These are phyloP conservation scores for Blastosporella zonata DNA, from an alignment of 1,284 basidiomycete species.

Conservation along the genomic window DNA sequence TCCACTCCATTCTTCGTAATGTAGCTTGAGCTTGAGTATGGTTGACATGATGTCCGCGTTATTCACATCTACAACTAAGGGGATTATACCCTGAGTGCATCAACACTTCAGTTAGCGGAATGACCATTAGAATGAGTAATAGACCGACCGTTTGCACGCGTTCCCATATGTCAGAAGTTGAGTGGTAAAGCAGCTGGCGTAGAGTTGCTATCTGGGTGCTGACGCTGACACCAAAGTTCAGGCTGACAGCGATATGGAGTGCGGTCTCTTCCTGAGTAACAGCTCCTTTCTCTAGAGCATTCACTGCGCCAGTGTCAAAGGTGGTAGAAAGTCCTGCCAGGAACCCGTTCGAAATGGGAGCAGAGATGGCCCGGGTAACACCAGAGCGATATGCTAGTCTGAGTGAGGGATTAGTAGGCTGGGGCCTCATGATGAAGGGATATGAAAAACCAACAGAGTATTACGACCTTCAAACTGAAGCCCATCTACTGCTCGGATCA, in stretches of 20 bases:
- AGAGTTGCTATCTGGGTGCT: conserved; percentile 66
- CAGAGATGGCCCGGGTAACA: conserved; percentile 63
- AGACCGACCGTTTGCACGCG: conserved; percentile 38
- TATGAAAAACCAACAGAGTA: conserved; percentile 45
- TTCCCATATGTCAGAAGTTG: conserved; percentile 28
- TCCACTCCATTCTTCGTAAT: conserved; percentile 48
- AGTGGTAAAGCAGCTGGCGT: conserved; percentile 30
- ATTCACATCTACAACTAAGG: conserved; percentile 57
- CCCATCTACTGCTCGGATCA: conserved; percentile 65
- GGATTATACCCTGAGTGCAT: conserved; percentile 34
- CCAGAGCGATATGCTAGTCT: conserved; percentile 67
- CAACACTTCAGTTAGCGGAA: neutral
- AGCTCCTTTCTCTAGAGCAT: conserved; percentile 67
- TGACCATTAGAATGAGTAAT: neutral
- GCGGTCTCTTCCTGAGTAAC: conserved; percentile 70
- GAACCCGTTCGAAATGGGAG: conserved; percentile 54
- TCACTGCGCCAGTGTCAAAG: conserved; percentile 63
- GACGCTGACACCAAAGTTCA: conserved; percentile 41
- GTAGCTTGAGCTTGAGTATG: conserved; percentile 61
- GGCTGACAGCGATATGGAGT: conserved; percentile 65
- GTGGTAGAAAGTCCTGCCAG: conserved; percentile 64
- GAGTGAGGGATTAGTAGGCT: neutral
- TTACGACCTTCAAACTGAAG: conserved; percentile 69
- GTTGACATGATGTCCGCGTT: conserved; percentile 75
- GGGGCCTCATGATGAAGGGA: neutral